Evolutionary conservation across 73 alveolate species (phyloP), one percentile per base, ranked within the genome.

Genomic region (Tetrahymena elliotti): DNA sequence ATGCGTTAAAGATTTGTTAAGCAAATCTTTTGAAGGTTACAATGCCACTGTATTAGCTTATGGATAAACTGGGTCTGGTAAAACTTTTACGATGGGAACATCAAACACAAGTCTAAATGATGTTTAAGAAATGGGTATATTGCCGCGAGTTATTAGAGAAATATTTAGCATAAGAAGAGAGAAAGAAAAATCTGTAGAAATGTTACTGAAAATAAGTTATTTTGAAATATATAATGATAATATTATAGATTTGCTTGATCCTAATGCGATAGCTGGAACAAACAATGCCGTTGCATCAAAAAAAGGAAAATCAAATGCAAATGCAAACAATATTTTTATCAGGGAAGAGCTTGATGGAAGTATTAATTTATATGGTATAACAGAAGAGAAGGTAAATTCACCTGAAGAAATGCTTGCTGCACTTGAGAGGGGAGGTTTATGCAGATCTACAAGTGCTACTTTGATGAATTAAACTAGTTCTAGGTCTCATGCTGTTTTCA

Each of bases 51-150:
- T 99, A 36, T 95, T 99, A 47, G 99, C 99, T 4, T 99, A 98
- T 97, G 99, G 99, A 82, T 97, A 99, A 47, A 99, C 99, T 4
- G 99, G 99, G 0, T 96, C 99, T 37, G 99, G 99, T 33, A 99
- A 99, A 94, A 99, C 99, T 35, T 98, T 96, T 94, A 99, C 99
- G 0, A 99, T 99, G 99, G 99, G 99, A 20, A 98, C 98, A 92
- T 99, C 98, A 12, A 94, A 97, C 22, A 84, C 96, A 4, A 96
- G 95, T n/a, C 98, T 98, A 31, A 84, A 96, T 38, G 94, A 93
- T 38, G 97, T 95, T 31, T 96, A 98, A 38, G 99, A 99, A 88
- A 88, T 95, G 83, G 99, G 99, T 24, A 97, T 99, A 84, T 97
- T 99, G 94, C 99, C 99, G 35, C 97, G 99, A 53, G 98, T 98